Percentiles rank a stretch among this genome's conserved stretches.
These are phyloP conservation scores for Ascochyta koolunga DNA, from an alignment of 2,329 filamentous ascomycete genomes.

Conservation along the genomic window DNA sequence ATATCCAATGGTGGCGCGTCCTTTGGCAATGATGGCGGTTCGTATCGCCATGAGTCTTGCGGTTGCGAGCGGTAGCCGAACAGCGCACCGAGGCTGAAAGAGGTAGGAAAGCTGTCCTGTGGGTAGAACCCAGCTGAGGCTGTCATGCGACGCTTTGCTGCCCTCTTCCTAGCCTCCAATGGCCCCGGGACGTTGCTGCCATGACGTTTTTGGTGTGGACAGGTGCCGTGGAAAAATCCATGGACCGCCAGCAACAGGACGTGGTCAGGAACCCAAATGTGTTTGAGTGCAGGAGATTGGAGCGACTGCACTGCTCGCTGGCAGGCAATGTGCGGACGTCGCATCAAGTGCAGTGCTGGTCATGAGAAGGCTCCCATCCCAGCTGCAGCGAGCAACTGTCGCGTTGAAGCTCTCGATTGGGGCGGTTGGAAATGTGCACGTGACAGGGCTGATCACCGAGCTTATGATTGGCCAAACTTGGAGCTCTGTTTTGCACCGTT, in stretches of 20 bases:
- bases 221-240: constrained; percentile 57
- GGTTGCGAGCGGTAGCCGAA: constrained; percentile 33
- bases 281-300: constrained; percentile 49
- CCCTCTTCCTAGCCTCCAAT: constrained; percentile 64
- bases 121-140: constrained; percentile 49
- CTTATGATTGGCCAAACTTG: not conserved
- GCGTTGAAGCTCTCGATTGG: constrained; percentile 19
- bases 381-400: constrained; percentile 5
- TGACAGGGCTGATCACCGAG: not conserved
- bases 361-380: constrained; percentile 22
- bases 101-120: constrained; percentile 26
- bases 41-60: constrained; percentile 42
- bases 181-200: constrained; percentile 67
- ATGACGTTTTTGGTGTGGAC: constrained; percentile 57
- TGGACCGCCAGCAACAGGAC: constrained; percentile 58
- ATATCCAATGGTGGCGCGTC: constrained; percentile 15
- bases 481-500: not conserved
- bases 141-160: constrained; percentile 63
- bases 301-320: constrained; percentile 57
- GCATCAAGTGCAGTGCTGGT: constrained; percentile 52
- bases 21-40: constrained; percentile 37
- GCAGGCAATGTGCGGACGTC: constrained; percentile 56
- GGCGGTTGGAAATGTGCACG: constrained; percentile 8
- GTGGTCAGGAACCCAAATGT: constrained; percentile 66
- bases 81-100: constrained; percentile 36